Evolutionary conservation across 2,329 filamentous ascomycete species (phyloP).

Genomic region (Dothiorella sarmentorum): DNA sequence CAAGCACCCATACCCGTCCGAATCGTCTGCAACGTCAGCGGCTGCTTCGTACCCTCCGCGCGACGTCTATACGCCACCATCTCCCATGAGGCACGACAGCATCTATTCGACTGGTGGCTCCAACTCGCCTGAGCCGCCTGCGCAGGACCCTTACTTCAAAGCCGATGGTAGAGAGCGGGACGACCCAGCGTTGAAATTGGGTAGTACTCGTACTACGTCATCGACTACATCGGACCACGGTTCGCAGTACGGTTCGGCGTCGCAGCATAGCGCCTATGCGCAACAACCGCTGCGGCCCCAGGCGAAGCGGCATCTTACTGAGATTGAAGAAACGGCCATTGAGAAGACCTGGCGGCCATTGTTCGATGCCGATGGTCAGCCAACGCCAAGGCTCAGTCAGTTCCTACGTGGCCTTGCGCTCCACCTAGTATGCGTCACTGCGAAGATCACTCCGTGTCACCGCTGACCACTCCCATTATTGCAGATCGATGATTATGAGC

Average conservation of each 20-base stretch:
- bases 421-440: constrained; percentile 58
- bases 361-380: constrained; percentile 64
- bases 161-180: constrained; percentile 15
- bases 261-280: constrained; percentile 3
- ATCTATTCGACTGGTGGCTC: constrained; percentile 28
- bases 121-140: constrained; percentile 34
- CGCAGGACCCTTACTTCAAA: not conserved
- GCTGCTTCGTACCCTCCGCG: constrained; percentile 48
- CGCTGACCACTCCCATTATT: not conserved
- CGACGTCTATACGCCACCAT: constrained; percentile 55
- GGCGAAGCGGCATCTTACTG: constrained; percentile 29
- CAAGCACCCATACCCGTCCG: constrained; percentile 30
- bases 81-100: constrained; percentile 40
- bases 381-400: constrained; percentile 65
- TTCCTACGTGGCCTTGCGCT: constrained; percentile 71
- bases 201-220: constrained; percentile 25
- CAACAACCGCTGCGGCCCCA: not conserved
- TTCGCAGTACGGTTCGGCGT: constrained; percentile 9
- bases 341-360: constrained; percentile 75
- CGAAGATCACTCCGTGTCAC: not conserved
- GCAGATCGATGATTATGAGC: constrained; percentile 66
- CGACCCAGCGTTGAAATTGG: constrained; percentile 30
- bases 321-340: constrained; percentile 36
- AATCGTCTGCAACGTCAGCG: constrained; percentile 44
- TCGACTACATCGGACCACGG: constrained; percentile 14